These are phyloP conservation scores for Exserohilum rostratum DNA, from an alignment of 2,329 filamentous ascomycete genomes.

Conservation along the genomic window DNA sequence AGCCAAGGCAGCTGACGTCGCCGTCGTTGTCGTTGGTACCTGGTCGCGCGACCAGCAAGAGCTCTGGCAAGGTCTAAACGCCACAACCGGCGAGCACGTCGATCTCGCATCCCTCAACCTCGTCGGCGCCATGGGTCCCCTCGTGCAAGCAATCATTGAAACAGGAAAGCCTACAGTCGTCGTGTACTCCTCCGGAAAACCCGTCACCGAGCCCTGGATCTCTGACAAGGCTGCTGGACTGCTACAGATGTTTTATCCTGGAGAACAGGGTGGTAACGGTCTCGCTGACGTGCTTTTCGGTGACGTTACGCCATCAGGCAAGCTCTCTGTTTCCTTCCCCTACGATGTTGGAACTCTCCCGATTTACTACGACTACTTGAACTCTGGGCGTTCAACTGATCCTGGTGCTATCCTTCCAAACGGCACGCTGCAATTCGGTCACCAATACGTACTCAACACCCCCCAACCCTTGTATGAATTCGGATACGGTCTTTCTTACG, in stretches of 20 bases:
- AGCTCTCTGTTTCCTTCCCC: constrained; percentile 70
- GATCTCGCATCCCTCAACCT: constrained; percentile 69
- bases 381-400: constrained; percentile 64
- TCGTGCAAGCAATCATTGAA: constrained; percentile 70
- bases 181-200: constrained; percentile 72
- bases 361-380: constrained; percentile 74
- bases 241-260: constrained; percentile 77
- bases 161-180: constrained; percentile 72
- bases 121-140: constrained; percentile 71
- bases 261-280: constrained; percentile 70
- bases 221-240: constrained; percentile 68
- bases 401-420: constrained; percentile 62
- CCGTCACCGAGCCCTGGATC: constrained; percentile 75
- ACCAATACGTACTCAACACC: constrained; percentile 67
- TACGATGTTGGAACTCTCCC: constrained; percentile 70
- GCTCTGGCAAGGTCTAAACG: constrained; percentile 73
- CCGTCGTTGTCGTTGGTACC: constrained; percentile 75
- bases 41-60: constrained; percentile 76
- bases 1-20: constrained; percentile 71
- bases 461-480: constrained; percentile 69
- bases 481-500: constrained; percentile 71
- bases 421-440: constrained; percentile 67
- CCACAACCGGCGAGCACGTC: constrained; percentile 76
- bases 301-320: constrained; percentile 68
- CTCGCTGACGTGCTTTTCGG: constrained; percentile 69